A percentile compares a stretch with the other conserved stretches of the same genome.
Conservation (phyloP, 106 monocot species). For the Acanthochlamys bracteata region DNA sequence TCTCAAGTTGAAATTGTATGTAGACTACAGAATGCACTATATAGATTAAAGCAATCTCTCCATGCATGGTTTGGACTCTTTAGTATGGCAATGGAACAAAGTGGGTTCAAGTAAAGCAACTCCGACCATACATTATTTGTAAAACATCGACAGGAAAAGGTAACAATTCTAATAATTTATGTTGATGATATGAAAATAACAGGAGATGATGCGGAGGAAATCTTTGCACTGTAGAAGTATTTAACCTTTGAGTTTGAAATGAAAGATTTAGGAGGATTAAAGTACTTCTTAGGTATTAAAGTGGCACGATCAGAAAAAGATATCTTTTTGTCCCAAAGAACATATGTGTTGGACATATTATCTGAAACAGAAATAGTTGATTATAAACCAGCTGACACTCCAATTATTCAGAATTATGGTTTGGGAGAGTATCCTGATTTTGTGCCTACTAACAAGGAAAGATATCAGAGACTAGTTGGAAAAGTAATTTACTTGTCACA, state of each 20-base stretch:
- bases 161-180: background rate
- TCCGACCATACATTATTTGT: background rate
- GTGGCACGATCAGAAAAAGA: background rate
- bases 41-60: slow-evolving; percentile 25
- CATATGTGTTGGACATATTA: slow-evolving; percentile 1
- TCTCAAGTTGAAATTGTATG: background rate
- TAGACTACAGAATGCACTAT: slow-evolving; percentile 16
- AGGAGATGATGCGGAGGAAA: too few relatives aligned
- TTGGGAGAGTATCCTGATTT: background rate
- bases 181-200: too few relatives aligned
- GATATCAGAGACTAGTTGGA: slow-evolving; percentile 1
- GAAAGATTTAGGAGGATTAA: background rate
- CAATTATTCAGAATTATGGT: background rate
- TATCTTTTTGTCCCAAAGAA: slow-evolving; percentile 3
- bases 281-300: slow-evolving; percentile 2
- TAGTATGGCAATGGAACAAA: background rate
- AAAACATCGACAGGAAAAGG: background rate
- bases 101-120: too few relatives aligned
- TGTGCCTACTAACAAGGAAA: background rate
- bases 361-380: background rate
- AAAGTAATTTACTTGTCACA: slow-evolving; percentile 1
- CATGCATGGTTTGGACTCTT: slow-evolving; percentile 16
- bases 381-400: background rate
- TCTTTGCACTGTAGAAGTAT: too few relatives aligned
- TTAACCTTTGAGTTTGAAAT: background rate